A percentile compares a stretch with the other conserved stretches of the same genome.
These are phyloP conservation scores for Hansenula anomala DNA, from an alignment of 1,139 yeast species.

Conservation along the genomic window DNA sequence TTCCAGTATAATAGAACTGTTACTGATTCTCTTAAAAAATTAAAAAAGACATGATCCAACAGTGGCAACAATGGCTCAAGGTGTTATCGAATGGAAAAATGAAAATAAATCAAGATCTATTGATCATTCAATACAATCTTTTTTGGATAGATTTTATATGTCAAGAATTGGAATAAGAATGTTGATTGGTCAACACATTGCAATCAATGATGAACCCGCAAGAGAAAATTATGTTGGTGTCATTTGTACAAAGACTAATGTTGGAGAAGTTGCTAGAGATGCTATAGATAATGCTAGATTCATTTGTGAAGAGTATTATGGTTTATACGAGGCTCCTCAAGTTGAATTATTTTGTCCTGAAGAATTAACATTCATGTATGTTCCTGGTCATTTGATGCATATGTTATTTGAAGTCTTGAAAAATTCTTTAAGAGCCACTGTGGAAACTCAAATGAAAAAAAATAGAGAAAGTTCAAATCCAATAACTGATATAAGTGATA, in stretches of 20 bases:
- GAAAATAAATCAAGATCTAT: slow-evolving; percentile 41
- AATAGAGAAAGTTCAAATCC: slow-evolving; percentile 39
- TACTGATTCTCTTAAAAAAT: slow-evolving; percentile 60
- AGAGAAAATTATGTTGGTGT: slow-evolving; percentile 74
- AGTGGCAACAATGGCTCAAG: slow-evolving; percentile 89
- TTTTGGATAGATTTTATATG: slow-evolving; percentile 80
- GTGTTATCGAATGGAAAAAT: slow-evolving; percentile 84
- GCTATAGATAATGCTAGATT: slow-evolving; percentile 85
- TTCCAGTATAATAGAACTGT: slow-evolving; percentile 66
- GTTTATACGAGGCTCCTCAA: slow-evolving; percentile 75
- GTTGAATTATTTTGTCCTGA: slow-evolving; percentile 61
- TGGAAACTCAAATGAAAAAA: slow-evolving; percentile 50
- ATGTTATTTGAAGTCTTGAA: slow-evolving; percentile 84
- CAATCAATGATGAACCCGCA: slow-evolving; percentile 63
- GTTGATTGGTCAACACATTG: slow-evolving; percentile 87
- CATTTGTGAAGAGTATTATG: slow-evolving; percentile 85
- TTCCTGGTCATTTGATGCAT: slow-evolving; percentile 85
- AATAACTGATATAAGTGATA: slow-evolving; percentile 51
- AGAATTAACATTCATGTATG: slow-evolving; percentile 64
- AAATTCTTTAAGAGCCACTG: slow-evolving; percentile 80
- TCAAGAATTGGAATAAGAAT: slow-evolving; percentile 84
- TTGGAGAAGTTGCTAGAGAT: slow-evolving; percentile 73
- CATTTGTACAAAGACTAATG: slow-evolving; percentile 75
- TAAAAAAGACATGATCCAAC: slow-evolving; percentile 91
- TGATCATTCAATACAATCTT: slow-evolving; percentile 69